A percentile compares a stretch with the other conserved stretches of the same genome.
These are phyloP conservation scores for Pseudogymnoascus sp. DNA, from an alignment of 2,329 filamentous ascomycete genomes.

Conservation along the genomic window DNA sequence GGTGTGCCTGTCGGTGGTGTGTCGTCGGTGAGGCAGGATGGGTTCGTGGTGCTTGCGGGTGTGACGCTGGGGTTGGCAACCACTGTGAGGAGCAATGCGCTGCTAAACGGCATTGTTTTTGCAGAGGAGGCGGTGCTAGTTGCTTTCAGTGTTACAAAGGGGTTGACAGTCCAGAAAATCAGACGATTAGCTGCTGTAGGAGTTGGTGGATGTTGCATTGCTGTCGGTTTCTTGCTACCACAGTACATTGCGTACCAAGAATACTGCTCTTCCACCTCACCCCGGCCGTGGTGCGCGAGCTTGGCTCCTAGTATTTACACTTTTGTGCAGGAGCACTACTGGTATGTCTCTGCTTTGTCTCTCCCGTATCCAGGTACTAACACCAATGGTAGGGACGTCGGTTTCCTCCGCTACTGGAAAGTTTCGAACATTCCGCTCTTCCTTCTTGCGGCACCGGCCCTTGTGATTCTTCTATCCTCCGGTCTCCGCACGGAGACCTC, in stretches of 20 bases:
- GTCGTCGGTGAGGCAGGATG: conserved; percentile 33
- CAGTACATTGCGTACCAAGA: conserved; percentile 68
- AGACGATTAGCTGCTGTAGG: conserved; percentile 53
- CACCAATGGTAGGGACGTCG: conserved; percentile 61
- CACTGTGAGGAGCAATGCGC: conserved; percentile 74
- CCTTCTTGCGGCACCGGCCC: conserved; percentile 70
- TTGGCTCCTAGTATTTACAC: conserved; percentile 80
- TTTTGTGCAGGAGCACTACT: conserved; percentile 85
- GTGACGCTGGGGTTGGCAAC: conserved; percentile 65
- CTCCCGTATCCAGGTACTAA: background rate
- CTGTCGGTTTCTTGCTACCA: conserved; percentile 60
- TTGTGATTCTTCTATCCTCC: conserved; percentile 61
- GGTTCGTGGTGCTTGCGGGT: conserved; percentile 55
- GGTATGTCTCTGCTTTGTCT: conserved; percentile 48
- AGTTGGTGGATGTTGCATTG: conserved; percentile 62
- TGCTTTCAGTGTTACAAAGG: conserved; percentile 34
- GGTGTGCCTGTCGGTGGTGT: background rate
- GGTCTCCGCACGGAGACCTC: conserved; percentile 39
- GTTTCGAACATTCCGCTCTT: conserved; percentile 81
- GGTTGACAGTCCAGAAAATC: conserved; percentile 38
- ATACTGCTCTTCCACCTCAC: conserved; percentile 50
- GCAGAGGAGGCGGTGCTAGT: conserved; percentile 50
- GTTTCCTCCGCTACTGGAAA: conserved; percentile 88
- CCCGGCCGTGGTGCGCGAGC: conserved; percentile 67
- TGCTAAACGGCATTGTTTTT: conserved; percentile 74